Conservation (phyloP, 148 eudicot species). For the Vaccinium darrowii region DNA sequence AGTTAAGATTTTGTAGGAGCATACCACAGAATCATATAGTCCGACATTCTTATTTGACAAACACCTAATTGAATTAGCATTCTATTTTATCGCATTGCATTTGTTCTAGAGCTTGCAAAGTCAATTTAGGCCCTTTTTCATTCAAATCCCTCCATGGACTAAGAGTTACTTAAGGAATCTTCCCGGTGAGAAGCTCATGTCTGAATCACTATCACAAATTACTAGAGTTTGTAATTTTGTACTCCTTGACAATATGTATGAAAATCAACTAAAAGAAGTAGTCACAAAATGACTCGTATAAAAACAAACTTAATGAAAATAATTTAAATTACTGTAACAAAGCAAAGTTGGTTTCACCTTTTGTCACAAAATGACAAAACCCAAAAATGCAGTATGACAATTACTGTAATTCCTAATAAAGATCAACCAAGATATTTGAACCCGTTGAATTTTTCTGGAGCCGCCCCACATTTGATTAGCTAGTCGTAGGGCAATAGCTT, state of each 20-base stretch:
- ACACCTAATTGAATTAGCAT: neutral
- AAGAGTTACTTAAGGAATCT: neutral
- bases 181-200: neutral
- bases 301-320: too few species aligned
- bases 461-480: neutral
- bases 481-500: too few species aligned
- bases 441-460: neutral
- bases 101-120: neutral
- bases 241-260: too few species aligned
- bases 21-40: neutral
- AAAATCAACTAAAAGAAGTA: neutral
- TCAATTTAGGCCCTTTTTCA: neutral
- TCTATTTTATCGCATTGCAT: neutral
- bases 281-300: neutral
- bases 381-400: neutral
- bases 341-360: neutral
- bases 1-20: constrained; percentile 1
- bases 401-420: neutral
- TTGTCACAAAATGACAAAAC: neutral
- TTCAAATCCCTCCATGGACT: neutral
- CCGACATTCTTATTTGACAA: neutral
- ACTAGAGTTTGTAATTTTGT: neutral
- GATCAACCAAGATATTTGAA: neutral
- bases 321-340: neutral
- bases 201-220: neutral